These are phyloP conservation scores for Quercus engelmannii DNA, from an alignment of 306 rosid genomes.

Conservation along the genomic window DNA sequence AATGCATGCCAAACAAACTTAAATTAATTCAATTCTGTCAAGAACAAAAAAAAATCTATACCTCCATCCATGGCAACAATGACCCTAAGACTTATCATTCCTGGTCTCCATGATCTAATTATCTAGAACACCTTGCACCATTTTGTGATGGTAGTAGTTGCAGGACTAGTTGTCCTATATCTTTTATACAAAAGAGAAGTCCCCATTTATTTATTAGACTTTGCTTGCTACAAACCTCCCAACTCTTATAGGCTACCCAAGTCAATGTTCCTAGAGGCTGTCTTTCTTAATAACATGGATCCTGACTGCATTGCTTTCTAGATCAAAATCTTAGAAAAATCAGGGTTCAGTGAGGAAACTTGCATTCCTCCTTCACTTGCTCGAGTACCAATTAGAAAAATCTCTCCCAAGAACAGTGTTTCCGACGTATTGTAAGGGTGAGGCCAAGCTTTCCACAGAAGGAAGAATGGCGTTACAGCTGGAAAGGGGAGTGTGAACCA, in stretches of 20 bases:
- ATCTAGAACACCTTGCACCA: not conserved
- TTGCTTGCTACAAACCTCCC: constrained; percentile 38
- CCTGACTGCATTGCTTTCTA: constrained; percentile 34
- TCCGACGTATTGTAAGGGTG: too few relatives aligned
- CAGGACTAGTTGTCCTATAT: constrained; percentile 19
- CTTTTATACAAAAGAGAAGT: constrained; percentile 28
- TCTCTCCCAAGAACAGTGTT: constrained; percentile 1
- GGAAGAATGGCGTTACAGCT: too few relatives aligned
- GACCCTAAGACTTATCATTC: too few relatives aligned
- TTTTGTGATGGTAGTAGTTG: constrained; percentile 14
- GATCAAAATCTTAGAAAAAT: constrained; percentile 47
- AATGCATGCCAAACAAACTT: too few relatives aligned
- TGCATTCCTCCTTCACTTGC: constrained; percentile 36
- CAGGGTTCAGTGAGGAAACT: constrained; percentile 56
- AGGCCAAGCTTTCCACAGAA: too few relatives aligned
- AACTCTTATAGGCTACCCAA: constrained; percentile 31
- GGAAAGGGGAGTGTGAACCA: too few relatives aligned
- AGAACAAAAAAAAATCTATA: too few relatives aligned
- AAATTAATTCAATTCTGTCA: too few relatives aligned
- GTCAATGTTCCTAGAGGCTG: constrained; percentile 39
- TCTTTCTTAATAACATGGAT: not conserved
- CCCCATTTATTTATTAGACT: constrained; percentile 39
- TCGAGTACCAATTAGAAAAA: constrained; percentile 30
- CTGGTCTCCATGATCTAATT: too few relatives aligned
- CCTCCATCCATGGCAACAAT: too few relatives aligned